Base-by-base conservation (phyloP, 1,139 yeast species). In the Suhomyces terraborum region DNA sequence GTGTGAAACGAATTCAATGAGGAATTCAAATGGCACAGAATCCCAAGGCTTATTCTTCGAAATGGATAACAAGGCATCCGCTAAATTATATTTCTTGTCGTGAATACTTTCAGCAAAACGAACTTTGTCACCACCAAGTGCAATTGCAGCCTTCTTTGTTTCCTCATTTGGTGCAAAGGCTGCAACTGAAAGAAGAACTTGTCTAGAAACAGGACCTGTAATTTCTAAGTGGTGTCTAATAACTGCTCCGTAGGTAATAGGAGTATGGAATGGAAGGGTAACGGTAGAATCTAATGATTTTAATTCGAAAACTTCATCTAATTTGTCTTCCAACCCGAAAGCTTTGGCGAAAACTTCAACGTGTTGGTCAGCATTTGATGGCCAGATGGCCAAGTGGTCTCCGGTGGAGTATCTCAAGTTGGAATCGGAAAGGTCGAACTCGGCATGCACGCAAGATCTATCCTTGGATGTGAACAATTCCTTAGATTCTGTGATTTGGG, bases 341-440 rank as follows among this genome's bases (percentile, higher is more conserved):
- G 87, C 81, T 37, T 69, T 55, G 48, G 85, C 66, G 54, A 93
- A 85, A 31, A 74, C 70, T 14, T 69, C 73, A 32, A 89, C 83
- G 55, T 87, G 82, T 58, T 83, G 88, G 58, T 84, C 75, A 4
- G 95, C 73, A 64, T 93, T 93, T 30, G 94, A 88, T 29, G 98
- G 93, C 95, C 97, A 87, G 45, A 93, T 71, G 9, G 96, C 98
- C 53, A 93, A 69, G 66, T 93, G 98, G 62, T 93, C 98, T 62
- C 98, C 98, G 8, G 98, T 93, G 38, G 89, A 74, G 64, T 93
- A 93, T 57, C 84, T 82, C 59, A 93, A 70, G 55, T 86, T 85
- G 4, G 94, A 79, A 30, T 68, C 77, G 1, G 88, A 74, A 38
- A 89, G 68, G 56, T 91, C 97, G 54, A 94, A 81, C 62, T 93